Evolutionary conservation across 371 early-diverging fungal species (phyloP).

Genomic region (Blakeslea trispora): DNA sequence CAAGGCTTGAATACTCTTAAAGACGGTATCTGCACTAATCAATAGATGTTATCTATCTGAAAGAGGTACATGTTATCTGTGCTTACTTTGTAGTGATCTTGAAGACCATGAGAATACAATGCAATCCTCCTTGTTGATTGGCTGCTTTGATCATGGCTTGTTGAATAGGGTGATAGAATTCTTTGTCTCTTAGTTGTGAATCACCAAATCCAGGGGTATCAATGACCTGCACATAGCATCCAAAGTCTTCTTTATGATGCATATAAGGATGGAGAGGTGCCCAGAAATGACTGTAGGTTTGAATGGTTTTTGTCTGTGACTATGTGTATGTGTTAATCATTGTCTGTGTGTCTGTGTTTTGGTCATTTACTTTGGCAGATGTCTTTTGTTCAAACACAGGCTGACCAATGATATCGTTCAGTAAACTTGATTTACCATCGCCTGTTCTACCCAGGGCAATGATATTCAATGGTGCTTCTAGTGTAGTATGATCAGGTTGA

Average conservation of each 20-base stretch:
- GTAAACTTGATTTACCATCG: constrained; percentile 49
- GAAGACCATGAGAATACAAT: constrained; percentile 31
- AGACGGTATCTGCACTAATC: constrained; percentile 37
- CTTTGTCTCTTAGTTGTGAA: constrained; percentile 35
- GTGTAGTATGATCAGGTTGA: not conserved
- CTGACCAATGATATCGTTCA: constrained; percentile 43
- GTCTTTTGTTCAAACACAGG: constrained; percentile 42
- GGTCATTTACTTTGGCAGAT: constrained; percentile 33
- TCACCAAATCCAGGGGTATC: constrained; percentile 53
- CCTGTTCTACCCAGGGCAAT: constrained; percentile 51
- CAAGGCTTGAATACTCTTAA: constrained; percentile 29
- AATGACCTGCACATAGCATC: constrained; percentile 31
- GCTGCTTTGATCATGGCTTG: constrained; percentile 26
- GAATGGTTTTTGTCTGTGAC: constrained; percentile 44
- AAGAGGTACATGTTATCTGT: too few relatives aligned
- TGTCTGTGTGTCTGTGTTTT: too few relatives aligned
- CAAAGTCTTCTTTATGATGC: constrained; percentile 34
- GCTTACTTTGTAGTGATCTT: constrained; percentile 38
- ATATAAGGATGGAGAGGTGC: constrained; percentile 39
- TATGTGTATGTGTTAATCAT: too few relatives aligned
- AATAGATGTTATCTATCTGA: too few relatives aligned
- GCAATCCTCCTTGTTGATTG: constrained; percentile 14
- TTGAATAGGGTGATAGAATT: constrained; percentile 32
- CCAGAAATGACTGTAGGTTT: constrained; percentile 38
- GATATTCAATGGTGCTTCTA: constrained; percentile 13